Conservation (phyloP, 2,329 filamentous ascomycete genomes). For the Moelleriella libera region DNA sequence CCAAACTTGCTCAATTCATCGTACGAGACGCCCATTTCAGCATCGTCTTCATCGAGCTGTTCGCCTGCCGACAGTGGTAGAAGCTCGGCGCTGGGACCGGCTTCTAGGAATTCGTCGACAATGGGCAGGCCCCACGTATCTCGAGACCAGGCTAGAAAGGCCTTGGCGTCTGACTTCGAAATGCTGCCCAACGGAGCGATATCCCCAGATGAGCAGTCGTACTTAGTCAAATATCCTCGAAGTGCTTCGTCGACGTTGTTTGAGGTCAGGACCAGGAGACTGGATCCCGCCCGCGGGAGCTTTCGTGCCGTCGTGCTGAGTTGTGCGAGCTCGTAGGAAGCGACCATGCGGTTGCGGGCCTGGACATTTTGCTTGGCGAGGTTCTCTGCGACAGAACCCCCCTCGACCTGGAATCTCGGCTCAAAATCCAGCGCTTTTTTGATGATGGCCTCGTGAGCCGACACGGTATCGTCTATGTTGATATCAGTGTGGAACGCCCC, state of each 20-base stretch:
- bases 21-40: conserved; percentile 27
- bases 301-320: conserved; percentile 44
- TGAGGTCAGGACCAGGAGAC: conserved; percentile 46
- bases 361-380: conserved; percentile 56
- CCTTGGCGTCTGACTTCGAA: conserved; percentile 49
- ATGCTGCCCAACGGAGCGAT: conserved; percentile 35
- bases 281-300: conserved; percentile 33
- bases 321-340: conserved; percentile 47
- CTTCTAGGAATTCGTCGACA: conserved; percentile 46
- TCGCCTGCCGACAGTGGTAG: conserved; percentile 24
- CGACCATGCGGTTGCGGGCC: conserved; percentile 49
- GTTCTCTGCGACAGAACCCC: conserved; percentile 32
- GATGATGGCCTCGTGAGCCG: conserved; percentile 30
- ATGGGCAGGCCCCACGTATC: conserved; percentile 46
- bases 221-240: conserved; percentile 34
- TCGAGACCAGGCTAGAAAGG: conserved; percentile 46
- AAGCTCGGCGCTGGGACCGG: conserved; percentile 39
- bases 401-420: conserved; percentile 21
- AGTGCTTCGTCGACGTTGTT: conserved; percentile 40
- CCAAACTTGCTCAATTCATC: conserved; percentile 24
- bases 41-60: conserved; percentile 18
- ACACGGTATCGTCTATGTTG: conserved; percentile 45
- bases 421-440: conserved; percentile 12
- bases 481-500: conserved; percentile 60
- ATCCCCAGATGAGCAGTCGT: conserved; percentile 38